These are phyloP conservation scores for Oryza coarctata DNA, from an alignment of 176 grass and related monocot genomes.

Conservation along the genomic window DNA sequence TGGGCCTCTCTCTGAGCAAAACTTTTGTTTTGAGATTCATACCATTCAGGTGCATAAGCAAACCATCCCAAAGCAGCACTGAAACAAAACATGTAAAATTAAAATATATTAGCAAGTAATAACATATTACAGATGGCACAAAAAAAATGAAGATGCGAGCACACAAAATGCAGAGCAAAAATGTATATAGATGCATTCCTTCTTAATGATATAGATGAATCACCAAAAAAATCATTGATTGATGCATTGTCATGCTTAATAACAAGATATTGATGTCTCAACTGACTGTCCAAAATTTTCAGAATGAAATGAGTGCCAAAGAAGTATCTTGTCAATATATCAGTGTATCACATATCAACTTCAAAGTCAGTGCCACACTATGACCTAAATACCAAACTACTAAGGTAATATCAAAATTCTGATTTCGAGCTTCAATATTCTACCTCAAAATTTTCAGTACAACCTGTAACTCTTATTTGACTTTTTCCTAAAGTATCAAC, in stretches of 20 bases:
- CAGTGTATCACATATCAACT: not conserved
- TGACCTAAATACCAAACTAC: constrained; percentile 16
- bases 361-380: not conserved
- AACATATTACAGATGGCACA: constrained; percentile 21
- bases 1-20: constrained; percentile 92
- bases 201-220: constrained; percentile 8
- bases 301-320: not conserved
- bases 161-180: not conserved
- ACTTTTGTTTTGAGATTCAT: constrained; percentile 90
- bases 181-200: not conserved
- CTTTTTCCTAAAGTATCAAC: not conserved
- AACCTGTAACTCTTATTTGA: not conserved
- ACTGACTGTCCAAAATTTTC: not conserved
- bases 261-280: not conserved
- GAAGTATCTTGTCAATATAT: not conserved
- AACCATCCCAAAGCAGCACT: constrained; percentile 99
- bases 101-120: constrained; percentile 35
- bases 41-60: constrained; percentile 87
- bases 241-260: not conserved
- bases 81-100: constrained; percentile 30
- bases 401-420: not conserved
- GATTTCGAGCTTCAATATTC: not conserved
- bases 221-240: not conserved
- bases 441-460: constrained; percentile 36
- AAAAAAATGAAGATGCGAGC: constrained; percentile 30